Base-by-base conservation (phyloP, 192 early-diverging fungal genomes). In the Bifiguratus adelaidae region DNA sequence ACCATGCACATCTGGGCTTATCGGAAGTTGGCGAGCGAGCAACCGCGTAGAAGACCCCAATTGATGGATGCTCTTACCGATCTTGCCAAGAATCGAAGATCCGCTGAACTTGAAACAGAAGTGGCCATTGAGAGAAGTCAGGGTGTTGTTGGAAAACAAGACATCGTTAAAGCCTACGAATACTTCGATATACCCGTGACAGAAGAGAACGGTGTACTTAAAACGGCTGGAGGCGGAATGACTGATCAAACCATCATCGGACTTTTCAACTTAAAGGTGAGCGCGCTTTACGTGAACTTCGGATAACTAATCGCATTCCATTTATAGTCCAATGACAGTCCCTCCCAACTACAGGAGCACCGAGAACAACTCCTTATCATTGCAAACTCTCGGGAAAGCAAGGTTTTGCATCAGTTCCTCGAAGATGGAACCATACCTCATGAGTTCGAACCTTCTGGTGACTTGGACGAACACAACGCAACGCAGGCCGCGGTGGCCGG, bases 1-100 rank as follows among this genome's bases (percentile, higher is more conserved):
- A 41, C 51, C 22, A 26, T 74, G 19, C 55, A 81, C 7, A 47
- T 53, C 3, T 80, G 80, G 65, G 58, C 73, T 6, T 81, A 81
- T 34, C 43, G 44, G 3, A 52, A 62, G 7, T 56, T 64, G 20
- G 40, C 62, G 0, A 48, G 60, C 4, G 79, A 85, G 43, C 60
- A 77, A 41, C 42, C 57, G 3, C 11, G 56, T 0, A 9, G 29
- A 0, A 55, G 66, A 0, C 57, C 61, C 24, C 4, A 27, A 19
- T 52, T 63, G n/a, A 57, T 81, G 8, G 79, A 81, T 30, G 46
- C 46, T 0, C 42, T 85, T 22, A 48, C 48, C 0, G 48, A 56
- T 0, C 61, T 77, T 27, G 44, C 61, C 5, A 55, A 60, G 2
- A 52, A 47, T 2, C 60, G 62, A 4, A 43, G 50, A 3, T 67